Conservation (phyloP, 2,329 filamentous ascomycete species). For the Fusarium temperatum region DNA sequence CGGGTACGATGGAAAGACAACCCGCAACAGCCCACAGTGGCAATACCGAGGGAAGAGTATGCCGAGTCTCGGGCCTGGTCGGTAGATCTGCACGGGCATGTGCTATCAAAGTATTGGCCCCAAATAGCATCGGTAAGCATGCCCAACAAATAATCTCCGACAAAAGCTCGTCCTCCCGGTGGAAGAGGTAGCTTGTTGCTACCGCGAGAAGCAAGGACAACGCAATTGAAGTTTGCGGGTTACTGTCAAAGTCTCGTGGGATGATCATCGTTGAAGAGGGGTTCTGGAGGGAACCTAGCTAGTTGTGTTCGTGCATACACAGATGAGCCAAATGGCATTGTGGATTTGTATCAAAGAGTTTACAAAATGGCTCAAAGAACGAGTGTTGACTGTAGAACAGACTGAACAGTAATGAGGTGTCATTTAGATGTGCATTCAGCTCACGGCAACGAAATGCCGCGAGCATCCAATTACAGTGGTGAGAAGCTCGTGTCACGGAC, state of each 20-base stretch:
- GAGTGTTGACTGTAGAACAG: neutral
- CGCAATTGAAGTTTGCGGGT: neutral
- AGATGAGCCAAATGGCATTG: too few relatives aligned
- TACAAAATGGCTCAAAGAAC: neutral
- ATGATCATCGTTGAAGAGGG: neutral
- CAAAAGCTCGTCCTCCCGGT: neutral
- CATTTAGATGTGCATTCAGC: neutral
- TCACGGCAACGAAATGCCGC: neutral
- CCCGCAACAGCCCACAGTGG: neutral
- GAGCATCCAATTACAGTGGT: neutral
- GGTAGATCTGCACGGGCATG: neutral
- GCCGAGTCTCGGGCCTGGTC: neutral
- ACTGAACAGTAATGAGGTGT: rapidly evolving
- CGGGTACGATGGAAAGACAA: neutral
- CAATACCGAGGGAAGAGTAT: rapidly evolving
- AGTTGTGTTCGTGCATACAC: neutral
- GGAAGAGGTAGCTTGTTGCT: neutral
- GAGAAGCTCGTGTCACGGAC: neutral
- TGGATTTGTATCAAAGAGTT: neutral
- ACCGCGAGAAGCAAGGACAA: neutral
- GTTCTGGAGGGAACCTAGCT: rapidly evolving
- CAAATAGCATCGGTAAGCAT: neutral
- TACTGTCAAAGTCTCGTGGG: rapidly evolving
- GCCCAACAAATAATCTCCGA: neutral
- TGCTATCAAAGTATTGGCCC: neutral